Percentiles rank a stretch among this genome's conserved stretches.
Conservation (phyloP, 306 rosid species). For the Sophora flavescens region DNA sequence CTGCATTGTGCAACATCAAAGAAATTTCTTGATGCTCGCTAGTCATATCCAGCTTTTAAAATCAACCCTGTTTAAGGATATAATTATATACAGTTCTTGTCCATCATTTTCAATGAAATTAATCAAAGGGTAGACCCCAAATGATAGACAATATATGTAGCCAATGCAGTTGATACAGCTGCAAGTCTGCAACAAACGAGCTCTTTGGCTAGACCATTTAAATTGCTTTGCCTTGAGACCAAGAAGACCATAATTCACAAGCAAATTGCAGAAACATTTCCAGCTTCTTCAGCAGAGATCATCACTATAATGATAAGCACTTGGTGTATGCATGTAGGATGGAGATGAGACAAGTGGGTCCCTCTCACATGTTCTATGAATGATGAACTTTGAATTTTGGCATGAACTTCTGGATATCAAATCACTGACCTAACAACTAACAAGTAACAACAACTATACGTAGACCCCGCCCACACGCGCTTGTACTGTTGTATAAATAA, state of each 20-base stretch:
- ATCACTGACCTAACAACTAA: constrained; percentile 55
- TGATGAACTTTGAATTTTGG: constrained; percentile 54
- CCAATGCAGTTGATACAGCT: neutral
- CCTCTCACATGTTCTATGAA: neutral
- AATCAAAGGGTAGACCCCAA: constrained; percentile 14
- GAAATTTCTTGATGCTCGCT: neutral
- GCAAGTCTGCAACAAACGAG: neutral
- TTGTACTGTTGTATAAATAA: neutral
- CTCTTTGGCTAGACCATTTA: neutral
- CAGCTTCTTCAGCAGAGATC: constrained; percentile 17
- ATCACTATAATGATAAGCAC: constrained; percentile 22
- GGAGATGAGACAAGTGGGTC: constrained; percentile 47
- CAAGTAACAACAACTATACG: constrained; percentile 50
- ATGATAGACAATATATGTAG: neutral
- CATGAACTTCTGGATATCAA: constrained; percentile 27
- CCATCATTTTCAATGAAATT: constrained; percentile 17
- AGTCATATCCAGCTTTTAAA: neutral
- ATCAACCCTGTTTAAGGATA: too few species aligned
- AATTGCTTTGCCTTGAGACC: neutral
- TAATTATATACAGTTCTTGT: neutral
- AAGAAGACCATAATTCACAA: neutral
- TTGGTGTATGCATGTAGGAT: constrained; percentile 17
- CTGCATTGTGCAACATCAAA: neutral
- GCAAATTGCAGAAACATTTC: neutral
- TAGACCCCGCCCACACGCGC: constrained; percentile 33